A percentile compares a stretch with the other conserved stretches of the same genome.
phyloP scores from a whole-genome alignment of 1,284 basidiomycete genomes.

The Pseudozyma tsukubaensis region DNA sequence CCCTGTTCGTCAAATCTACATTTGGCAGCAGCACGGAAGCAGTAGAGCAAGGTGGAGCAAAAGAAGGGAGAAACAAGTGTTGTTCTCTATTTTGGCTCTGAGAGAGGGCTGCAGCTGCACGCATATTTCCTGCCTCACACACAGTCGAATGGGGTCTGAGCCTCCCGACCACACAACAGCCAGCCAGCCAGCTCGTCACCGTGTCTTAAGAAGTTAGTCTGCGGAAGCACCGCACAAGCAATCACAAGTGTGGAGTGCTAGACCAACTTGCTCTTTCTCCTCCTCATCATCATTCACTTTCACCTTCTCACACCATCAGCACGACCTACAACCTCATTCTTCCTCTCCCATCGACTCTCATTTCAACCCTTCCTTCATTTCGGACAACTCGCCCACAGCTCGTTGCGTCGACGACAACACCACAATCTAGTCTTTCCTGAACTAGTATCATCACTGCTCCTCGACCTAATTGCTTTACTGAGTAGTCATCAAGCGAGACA shows the following conservation, averaged over 20 bases:
- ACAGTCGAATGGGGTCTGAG: neutral
- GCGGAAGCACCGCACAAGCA: neutral
- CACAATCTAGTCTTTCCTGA: too few relatives aligned
- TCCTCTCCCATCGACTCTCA: neutral
- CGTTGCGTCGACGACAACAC: neutral
- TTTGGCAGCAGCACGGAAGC: neutral
- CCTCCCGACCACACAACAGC: neutral
- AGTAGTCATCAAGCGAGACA: too few relatives aligned
- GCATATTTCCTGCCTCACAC: neutral
- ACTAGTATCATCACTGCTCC: too few relatives aligned
- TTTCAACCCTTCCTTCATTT: neutral
- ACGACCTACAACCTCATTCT: neutral
- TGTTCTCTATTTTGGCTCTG: neutral
- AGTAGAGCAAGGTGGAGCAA: constrained; percentile 4
- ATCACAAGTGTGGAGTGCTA: neutral
- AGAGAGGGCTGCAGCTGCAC: constrained; percentile 1
- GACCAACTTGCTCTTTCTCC: neutral
- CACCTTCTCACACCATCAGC: neutral
- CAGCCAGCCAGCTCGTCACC: neutral
- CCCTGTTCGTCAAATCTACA: neutral
- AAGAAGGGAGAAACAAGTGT: constrained; percentile 4
- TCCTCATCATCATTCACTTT: neutral
- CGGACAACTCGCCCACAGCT: neutral
- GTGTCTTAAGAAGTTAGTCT: too few relatives aligned
- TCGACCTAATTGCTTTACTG: too few relatives aligned